Evolutionary conservation across 331 rosid genomes (phyloP).

Genomic region (Saraca asoca): DNA sequence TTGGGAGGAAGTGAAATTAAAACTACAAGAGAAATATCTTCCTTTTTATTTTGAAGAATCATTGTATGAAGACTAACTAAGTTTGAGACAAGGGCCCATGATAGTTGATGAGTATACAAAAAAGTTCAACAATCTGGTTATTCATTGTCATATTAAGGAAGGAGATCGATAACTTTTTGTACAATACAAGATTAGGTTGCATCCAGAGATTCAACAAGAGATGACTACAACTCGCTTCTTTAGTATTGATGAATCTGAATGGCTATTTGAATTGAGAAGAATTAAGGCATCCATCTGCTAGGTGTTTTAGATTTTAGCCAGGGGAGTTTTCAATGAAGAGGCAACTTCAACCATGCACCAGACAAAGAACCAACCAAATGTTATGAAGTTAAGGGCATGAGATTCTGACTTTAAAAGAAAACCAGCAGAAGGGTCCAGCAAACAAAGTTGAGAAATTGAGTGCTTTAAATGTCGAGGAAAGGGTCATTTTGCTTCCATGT

Average conservation of each 20-base stretch:
- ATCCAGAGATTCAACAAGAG: too few species aligned
- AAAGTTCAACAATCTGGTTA: too few species aligned
- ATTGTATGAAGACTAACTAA: not conserved
- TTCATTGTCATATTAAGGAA: not conserved
- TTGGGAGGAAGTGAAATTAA: conserved; percentile 19
- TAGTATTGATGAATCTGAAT: not conserved
- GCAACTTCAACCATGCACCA: too few species aligned
- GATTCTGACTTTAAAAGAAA: not conserved
- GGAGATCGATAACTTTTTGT: not conserved
- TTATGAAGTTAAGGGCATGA: not conserved
- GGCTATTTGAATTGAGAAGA: not conserved
- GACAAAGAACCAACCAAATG: too few species aligned
- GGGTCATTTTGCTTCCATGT: too few species aligned
- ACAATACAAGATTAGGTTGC: not conserved
- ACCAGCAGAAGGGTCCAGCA: not conserved
- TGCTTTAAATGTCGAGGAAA: too few species aligned
- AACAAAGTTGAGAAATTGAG: too few species aligned
- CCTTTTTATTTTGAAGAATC: conserved; percentile 1
- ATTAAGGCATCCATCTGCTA: too few species aligned
- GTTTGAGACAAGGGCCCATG: not conserved
- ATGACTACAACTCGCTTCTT: too few species aligned
- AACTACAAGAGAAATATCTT: too few species aligned
- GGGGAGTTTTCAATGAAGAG: not conserved
- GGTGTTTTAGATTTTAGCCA: not conserved
- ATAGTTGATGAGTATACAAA: too few species aligned